Conservation (phyloP, 83 land plant species). For the Picea mariana region DNA sequence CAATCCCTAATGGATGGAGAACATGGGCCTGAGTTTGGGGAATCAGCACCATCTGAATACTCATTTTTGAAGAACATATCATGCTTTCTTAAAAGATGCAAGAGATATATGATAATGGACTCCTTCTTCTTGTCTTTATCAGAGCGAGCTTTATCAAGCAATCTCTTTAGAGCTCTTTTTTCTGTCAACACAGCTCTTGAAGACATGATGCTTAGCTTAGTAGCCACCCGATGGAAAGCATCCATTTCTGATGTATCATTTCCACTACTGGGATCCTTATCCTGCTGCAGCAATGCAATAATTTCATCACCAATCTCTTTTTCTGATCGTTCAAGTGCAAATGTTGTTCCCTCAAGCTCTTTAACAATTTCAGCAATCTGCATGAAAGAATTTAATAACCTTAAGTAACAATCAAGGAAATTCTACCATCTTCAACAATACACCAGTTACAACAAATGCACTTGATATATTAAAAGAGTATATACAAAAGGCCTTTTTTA, state of each 20-base stretch:
- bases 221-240: conserved; percentile 65
- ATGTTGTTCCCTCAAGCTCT: conserved; percentile 61
- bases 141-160: conserved; percentile 71
- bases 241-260: conserved; percentile 66
- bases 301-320: conserved; percentile 86
- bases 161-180: conserved; percentile 74
- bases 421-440: too few relatives aligned
- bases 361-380: conserved; percentile 64
- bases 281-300: conserved; percentile 75
- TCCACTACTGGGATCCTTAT: conserved; percentile 39
- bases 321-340: conserved; percentile 64
- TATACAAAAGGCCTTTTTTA: too few relatives aligned
- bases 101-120: conserved; percentile 69
- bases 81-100: conserved; percentile 81
- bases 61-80: conserved; percentile 71
- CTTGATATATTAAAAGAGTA: too few relatives aligned
- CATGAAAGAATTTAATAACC: conserved; percentile 1
- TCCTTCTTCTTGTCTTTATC: conserved; percentile 90
- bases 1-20: conserved; percentile 60
- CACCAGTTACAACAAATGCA: too few relatives aligned
- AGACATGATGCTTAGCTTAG: conserved; percentile 70
- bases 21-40: conserved; percentile 68
- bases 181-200: conserved; percentile 73
- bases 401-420: too few relatives aligned
- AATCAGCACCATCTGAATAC: conserved; percentile 64